Base-by-base conservation (phyloP, 164 flowering plant genomes). In the Cinnamomum chago region DNA sequence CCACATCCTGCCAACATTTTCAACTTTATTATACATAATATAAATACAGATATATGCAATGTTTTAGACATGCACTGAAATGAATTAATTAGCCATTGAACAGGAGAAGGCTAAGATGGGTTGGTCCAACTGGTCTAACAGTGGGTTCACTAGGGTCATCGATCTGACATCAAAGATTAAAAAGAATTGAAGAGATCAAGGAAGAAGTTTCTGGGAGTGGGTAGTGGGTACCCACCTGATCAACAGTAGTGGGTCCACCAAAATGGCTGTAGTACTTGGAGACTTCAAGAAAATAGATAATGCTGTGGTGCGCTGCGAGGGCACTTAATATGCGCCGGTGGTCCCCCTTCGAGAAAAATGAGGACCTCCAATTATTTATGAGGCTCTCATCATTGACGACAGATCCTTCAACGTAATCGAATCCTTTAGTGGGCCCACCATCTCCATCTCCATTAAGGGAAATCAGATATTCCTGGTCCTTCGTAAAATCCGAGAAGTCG, bases 331-430 rank as follows among this genome's bases (percentile, higher is more conserved):
- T 85, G 73, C 72, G 77, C 0, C 78, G 30, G 73, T 81, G 80
- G 75, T 87, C 85, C 2, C 79, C 33, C 2, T 70, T 24, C 2
- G 91, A 83, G 80, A 84, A 92, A 70, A 86, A 92, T 14, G 92
- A 70, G 27, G 73, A 88, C 75, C 90, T 88, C 97, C 95, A 88
- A 52, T 85, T 86, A 65, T 84, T 86, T n/a, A 82, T 68, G 58
- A 88, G 76, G 72, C 82, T 86, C 4, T 78, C 81, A 51, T 71
- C 73, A 23, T 73, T 67, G 70, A 84, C 74, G 1, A 92, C 70
- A 7, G 85, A 84, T 1, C 98, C 98, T 83, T 94, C 97, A 27
- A 92, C 78, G 66, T 89, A 92, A 79, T 92, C 86, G 20, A 90
- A 73, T 27, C 84, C 91, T 15, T 13, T 20, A 15, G 2, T 55